A percentile compares a stretch with the other conserved stretches of the same genome.
phyloP scores from a whole-genome alignment of 495 filamentous ascomycete genomes.

The Tetracladium marchalianum region DNA sequence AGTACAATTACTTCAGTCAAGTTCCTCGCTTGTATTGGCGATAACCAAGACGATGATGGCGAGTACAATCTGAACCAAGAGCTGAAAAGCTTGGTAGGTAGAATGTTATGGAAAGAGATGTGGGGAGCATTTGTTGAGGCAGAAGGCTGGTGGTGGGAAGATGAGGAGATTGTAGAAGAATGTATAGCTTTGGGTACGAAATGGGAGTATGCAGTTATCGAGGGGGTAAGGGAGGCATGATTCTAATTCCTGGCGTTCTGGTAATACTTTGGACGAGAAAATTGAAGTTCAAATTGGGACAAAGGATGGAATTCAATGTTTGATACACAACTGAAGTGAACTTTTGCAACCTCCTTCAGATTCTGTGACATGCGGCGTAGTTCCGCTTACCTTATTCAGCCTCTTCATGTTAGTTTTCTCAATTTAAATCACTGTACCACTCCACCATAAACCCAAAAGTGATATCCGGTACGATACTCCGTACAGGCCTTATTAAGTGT shows the following conservation, averaged over 20 bases:
- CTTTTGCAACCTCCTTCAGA: no score
- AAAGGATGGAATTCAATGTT: no score
- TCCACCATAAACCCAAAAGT: no score
- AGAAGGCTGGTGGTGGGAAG: slow-evolving; percentile 42
- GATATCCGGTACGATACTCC: no score
- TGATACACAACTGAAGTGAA: no score
- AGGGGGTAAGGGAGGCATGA: slow-evolving; percentile 28
- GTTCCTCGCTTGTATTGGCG: slow-evolving; percentile 5
- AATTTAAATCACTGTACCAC: no score
- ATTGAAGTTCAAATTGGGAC: no score
- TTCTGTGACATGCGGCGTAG: no score
- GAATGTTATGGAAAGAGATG: slow-evolving; percentile 19
- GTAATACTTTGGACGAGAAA: no score
- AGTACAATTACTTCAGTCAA: slow-evolving; percentile 6
- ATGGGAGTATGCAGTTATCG: slow-evolving; percentile 36
- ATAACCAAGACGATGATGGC: background rate
- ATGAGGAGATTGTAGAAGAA: slow-evolving; percentile 33
- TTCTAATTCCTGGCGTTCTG: background rate
- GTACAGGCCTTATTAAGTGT: no score
- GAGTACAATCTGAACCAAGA: slow-evolving; percentile 7
- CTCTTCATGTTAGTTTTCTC: no score
- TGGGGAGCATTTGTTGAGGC: slow-evolving; percentile 36
- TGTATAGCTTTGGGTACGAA: slow-evolving; percentile 33
- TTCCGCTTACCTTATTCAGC: no score
- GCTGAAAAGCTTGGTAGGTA: slow-evolving; percentile 14